Evolutionary conservation across 148 eudicot genomes (phyloP).

Genomic region (Fagopyrum tataricum): DNA sequence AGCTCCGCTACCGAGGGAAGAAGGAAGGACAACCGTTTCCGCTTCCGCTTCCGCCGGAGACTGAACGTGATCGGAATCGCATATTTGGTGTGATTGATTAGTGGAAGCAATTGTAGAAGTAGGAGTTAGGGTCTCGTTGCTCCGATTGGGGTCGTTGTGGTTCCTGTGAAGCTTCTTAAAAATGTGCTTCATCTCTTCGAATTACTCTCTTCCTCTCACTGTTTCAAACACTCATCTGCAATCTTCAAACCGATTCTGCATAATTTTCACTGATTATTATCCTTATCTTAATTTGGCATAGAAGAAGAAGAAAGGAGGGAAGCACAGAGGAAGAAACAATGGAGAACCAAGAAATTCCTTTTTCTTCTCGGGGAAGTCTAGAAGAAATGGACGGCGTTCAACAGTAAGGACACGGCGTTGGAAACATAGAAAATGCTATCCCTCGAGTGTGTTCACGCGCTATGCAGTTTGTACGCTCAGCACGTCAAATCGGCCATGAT

Average conservation of each 20-base stretch:
- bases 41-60: slow-evolving; percentile 16
- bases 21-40: slow-evolving; percentile 17
- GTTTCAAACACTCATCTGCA: neutral
- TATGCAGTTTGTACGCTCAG: neutral
- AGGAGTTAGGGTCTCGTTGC: slow-evolving; percentile 36
- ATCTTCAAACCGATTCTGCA: neutral
- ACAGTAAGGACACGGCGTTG: neutral
- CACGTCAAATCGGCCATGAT: neutral
- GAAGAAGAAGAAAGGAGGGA: neutral
- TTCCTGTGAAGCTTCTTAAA: slow-evolving; percentile 47
- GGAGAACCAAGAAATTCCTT: neutral
- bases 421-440: neutral
- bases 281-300: neutral
- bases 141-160: slow-evolving; percentile 33
- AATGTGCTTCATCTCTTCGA: slow-evolving; percentile 38
- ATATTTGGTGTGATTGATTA: slow-evolving; percentile 13
- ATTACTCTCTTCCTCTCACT: neutral
- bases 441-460: neutral
- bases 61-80: slow-evolving; percentile 11
- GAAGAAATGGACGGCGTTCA: neutral
- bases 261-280: neutral
- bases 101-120: slow-evolving; percentile 11
- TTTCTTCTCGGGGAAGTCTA: neutral
- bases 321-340: neutral
- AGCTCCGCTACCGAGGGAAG: slow-evolving; percentile 3